Evolutionary conservation across 202 grass and related monocot genomes (phyloP), one percentile per base, ranked within the genome.

Genomic region (Carex arenaria): DNA sequence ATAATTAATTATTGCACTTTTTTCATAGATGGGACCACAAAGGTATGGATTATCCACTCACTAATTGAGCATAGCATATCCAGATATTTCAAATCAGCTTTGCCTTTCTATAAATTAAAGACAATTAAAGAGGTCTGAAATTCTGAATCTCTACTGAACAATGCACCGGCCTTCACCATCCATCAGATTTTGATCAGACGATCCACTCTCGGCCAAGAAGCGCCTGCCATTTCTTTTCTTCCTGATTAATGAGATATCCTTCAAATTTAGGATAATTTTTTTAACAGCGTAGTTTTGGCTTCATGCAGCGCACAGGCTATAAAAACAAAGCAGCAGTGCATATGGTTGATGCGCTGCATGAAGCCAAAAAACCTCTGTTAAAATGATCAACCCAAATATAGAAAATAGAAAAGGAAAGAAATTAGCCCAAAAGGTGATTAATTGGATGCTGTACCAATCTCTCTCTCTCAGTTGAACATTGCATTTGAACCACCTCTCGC

Each of bases 401-500:
- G 30, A 36, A 77, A 77, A 57, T 34, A 11, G 10, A 36, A 56
- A 26, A 38, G 5, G 14, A 30, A 9, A 28, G 23, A 30, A 4
- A 49, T 49, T 49, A 49, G 45, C 34, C 3, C 10, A 2, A 49
- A 26, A 51, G 20, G 23, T 13, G 13, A 59, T 55, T 55, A 3
- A 55, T 59, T 18, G 15, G 62, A 64, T 64, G 23, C 45, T 49
- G 43, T 49, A 49, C 45, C 45, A 0, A 3, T 47, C 2, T 64
- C 11, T 31, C 22, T 73, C 20, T 26, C 26, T 60, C 73, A 78
- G 59, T 81, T 42, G 1, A 23, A 81, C 19, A 20, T 47, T 81
- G 40, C 40, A 81, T 49, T 81, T 47, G 38, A 81, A 80, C 78
- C 30, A 51, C 56, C 61, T 65, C 34, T 47, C 11, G 34, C 78